phyloP scores from a whole-genome alignment of 108 stramenopile genomes.

The Cyclotella sp. region DNA sequence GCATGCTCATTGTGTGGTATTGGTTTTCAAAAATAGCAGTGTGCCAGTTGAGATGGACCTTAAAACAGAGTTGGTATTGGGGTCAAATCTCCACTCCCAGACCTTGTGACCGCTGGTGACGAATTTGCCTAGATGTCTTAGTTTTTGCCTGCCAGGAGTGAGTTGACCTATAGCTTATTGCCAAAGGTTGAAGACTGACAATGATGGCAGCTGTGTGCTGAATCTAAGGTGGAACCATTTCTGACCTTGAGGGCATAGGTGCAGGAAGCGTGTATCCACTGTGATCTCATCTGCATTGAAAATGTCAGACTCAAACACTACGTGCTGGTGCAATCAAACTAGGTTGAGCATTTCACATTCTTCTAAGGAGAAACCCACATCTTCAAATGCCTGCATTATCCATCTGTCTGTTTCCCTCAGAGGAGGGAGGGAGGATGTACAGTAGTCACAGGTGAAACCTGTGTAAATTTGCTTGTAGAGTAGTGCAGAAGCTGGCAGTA shows the following conservation, averaged over 20 bases:
- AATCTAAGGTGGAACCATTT: conserved; percentile 5
- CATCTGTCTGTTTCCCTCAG: conserved; percentile 9
- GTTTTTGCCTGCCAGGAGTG: not conserved
- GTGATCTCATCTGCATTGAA: not conserved
- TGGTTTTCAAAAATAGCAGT: too few relatives aligned
- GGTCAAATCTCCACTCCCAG: too few relatives aligned
- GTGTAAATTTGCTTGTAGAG: not conserved
- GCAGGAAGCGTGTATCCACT: conserved; percentile 18
- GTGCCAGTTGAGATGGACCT: too few relatives aligned
- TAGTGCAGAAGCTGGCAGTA: not conserved
- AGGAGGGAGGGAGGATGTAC: not conserved
- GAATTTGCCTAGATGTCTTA: not conserved
- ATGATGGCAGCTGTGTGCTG: not conserved
- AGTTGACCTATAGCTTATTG: not conserved
- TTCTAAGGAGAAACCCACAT: not conserved
- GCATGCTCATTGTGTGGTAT: too few relatives aligned
- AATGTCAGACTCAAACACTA: conserved; percentile 19
- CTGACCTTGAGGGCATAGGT: not conserved
- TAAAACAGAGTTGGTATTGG: too few relatives aligned
- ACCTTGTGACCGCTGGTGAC: not conserved
- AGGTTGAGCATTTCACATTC: conserved; percentile 10
- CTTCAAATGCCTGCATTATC: conserved; percentile 10
- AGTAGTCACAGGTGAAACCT: not conserved
- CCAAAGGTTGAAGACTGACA: not conserved
- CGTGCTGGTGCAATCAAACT: conserved; percentile 26